Percentiles rank a stretch among this genome's conserved stretches.
These are phyloP conservation scores for Apiotrichum laibachii DNA, from an alignment of 1,284 basidiomycete species.

Conservation along the genomic window DNA sequence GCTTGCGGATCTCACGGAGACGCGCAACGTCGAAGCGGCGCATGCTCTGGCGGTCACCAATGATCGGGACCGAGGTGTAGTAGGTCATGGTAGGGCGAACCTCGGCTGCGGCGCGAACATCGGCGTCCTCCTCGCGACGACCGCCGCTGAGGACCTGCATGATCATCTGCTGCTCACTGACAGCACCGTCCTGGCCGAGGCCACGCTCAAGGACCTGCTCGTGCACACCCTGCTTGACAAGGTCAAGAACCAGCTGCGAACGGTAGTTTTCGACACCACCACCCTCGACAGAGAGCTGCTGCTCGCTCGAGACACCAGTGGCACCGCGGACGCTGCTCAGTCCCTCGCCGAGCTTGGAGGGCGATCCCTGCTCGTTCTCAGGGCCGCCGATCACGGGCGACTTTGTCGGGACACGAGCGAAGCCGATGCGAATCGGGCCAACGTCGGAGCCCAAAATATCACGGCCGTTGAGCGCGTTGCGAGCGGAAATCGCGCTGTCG, in stretches of 20 bases:
- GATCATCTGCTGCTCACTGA: constrained; percentile 91
- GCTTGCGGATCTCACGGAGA: constrained; percentile 88
- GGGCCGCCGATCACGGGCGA: constrained; percentile 39
- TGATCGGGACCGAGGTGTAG: constrained; percentile 84
- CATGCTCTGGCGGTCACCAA: constrained; percentile 70
- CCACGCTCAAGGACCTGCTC: constrained; percentile 53
- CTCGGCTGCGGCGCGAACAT: constrained; percentile 71
- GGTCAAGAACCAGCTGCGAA: constrained; percentile 81
- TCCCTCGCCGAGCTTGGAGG: constrained; percentile 64
- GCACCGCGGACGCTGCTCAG: constrained; percentile 69
- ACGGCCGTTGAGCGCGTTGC: constrained; percentile 89
- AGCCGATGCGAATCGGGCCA: constrained; percentile 92
- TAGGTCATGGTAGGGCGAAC: constrained; percentile 58
- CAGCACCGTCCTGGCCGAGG: constrained; percentile 56
- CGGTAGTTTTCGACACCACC: constrained; percentile 91
- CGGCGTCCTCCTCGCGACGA: constrained; percentile 70
- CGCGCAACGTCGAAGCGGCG: constrained; percentile 91
- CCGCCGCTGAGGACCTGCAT: constrained; percentile 85
- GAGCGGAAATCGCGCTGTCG: constrained; percentile 90
- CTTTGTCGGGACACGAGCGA: constrained; percentile 91
- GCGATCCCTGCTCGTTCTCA: constrained; percentile 27
- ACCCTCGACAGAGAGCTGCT: constrained; percentile 71
- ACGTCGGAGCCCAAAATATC: constrained; percentile 94
- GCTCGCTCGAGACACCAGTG: constrained; percentile 78
- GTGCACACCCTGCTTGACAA: constrained; percentile 82